Percentiles rank a stretch among this genome's conserved stretches.
phyloP scores from a whole-genome alignment of 1,284 basidiomycete species.

The Cryptococcus wingfieldii region DNA sequence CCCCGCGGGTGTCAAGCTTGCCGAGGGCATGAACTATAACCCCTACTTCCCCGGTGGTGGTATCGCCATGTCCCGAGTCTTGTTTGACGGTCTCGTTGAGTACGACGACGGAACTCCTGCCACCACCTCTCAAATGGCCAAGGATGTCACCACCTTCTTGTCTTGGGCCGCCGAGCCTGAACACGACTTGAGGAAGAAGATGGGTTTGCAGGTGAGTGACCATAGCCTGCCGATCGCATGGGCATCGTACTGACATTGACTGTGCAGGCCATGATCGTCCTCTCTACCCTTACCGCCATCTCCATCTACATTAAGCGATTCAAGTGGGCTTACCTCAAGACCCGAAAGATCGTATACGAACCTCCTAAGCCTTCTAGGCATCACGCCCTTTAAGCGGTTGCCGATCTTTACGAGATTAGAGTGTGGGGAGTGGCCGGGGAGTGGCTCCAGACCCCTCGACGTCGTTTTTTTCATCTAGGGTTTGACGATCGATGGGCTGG shows the following conservation, averaged over 20 bases:
- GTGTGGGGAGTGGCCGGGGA: background rate
- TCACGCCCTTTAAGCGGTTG: conserved; percentile 10
- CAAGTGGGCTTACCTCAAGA: conserved; percentile 91
- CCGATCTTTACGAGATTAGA: background rate
- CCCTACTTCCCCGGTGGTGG: conserved; percentile 96
- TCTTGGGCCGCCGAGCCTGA: conserved; percentile 96
- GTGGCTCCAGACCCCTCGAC: background rate
- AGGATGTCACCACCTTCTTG: conserved; percentile 95
- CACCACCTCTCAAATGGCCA: conserved; percentile 98
- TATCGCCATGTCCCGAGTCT: conserved; percentile 95
- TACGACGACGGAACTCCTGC: conserved; percentile 94
- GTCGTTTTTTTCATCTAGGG: background rate
- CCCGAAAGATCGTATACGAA: conserved; percentile 72
- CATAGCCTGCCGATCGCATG: background rate
- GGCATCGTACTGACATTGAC: background rate
- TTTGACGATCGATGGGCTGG: background rate
- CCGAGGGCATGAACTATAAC: conserved; percentile 98
- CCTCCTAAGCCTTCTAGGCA: conserved; percentile 30
- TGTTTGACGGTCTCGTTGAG: conserved; percentile 93
- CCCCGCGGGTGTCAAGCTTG: conserved; percentile 91
- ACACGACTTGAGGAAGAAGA: conserved; percentile 95
- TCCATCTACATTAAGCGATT: conserved; percentile 87
- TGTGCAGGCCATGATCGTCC: conserved; percentile 77
- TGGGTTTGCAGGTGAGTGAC: conserved; percentile 60
- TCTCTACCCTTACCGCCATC: conserved; percentile 75